phyloP scores from a whole-genome alignment of 768 basidiomycete genomes.

The Russula sp. region DNA sequence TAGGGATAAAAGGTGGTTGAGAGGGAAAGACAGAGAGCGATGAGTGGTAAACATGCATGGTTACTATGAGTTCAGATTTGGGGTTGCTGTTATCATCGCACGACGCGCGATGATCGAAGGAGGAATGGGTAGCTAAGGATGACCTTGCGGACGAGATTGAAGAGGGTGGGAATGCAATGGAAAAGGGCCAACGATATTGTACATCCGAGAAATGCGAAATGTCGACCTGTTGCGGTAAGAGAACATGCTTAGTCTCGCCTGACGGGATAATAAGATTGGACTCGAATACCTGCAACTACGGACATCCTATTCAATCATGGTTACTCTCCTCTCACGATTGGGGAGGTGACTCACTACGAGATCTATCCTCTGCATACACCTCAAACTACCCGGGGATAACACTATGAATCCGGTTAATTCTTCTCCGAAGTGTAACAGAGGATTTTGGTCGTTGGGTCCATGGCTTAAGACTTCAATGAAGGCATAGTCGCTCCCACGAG shows the following conservation, averaged over 20 bases:
- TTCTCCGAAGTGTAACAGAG: constrained; percentile 15
- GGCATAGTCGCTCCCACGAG: constrained; percentile 5
- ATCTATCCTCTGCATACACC: constrained; percentile 10
- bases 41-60: neutral
- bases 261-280: neutral
- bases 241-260: neutral
- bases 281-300: constrained; percentile 8
- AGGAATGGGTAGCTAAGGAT: neutral
- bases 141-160: neutral
- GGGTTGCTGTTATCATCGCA: neutral
- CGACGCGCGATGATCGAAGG: neutral
- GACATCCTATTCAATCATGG: neutral
- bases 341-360: constrained; percentile 10
- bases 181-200: constrained; percentile 13
- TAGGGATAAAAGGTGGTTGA: neutral
- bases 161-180: neutral
- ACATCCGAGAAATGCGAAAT: neutral
- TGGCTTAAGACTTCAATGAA: constrained; percentile 2
- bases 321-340: too few relatives aligned
- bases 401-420: constrained; percentile 8
- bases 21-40: too few relatives aligned
- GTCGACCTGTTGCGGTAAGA: constrained; percentile 7
- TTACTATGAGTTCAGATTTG: constrained; percentile 1
- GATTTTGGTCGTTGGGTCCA: neutral
- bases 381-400: too few relatives aligned